A percentile compares a stretch with the other conserved stretches of the same genome.
Conservation (phyloP, 495 filamentous ascomycete species). For the Aspergillus saccharolyticus region DNA sequence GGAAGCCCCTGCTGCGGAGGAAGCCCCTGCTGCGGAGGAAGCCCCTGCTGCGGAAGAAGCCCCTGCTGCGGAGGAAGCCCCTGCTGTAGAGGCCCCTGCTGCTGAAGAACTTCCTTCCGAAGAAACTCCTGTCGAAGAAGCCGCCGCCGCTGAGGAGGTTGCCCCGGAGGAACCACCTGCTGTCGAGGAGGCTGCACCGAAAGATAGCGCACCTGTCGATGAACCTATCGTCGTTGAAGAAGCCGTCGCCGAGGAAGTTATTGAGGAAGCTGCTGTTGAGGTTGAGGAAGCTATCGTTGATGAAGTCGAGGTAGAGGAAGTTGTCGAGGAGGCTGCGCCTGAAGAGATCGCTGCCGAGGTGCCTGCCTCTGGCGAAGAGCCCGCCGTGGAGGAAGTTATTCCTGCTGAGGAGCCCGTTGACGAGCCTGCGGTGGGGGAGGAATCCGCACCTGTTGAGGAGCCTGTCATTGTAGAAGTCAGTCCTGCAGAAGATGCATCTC, state of each 20-base stretch:
- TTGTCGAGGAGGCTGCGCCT: neutral
- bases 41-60: no score
- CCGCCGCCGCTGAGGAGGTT: constrained; percentile 4
- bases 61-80: no score
- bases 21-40: no score
- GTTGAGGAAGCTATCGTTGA: neutral
- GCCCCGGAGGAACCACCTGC: constrained; percentile 2
- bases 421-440: constrained; percentile 7
- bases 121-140: constrained; percentile 14
- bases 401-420: constrained; percentile 8
- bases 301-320: neutral
- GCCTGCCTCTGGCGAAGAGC: constrained; percentile 10
- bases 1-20: no score
- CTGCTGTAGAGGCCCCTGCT: no score
- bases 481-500: neutral
- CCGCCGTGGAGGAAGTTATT: constrained; percentile 7
- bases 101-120: no score
- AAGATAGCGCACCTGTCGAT: neutral
- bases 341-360: constrained; percentile 9
- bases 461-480: constrained; percentile 3
- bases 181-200: constrained; percentile 4
- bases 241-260: neutral
- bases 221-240: constrained; percentile 8
- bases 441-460: constrained; percentile 4
- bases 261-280: neutral